Conservation (phyloP, 257 asterid genomes). For the Coffea canephora region DNA sequence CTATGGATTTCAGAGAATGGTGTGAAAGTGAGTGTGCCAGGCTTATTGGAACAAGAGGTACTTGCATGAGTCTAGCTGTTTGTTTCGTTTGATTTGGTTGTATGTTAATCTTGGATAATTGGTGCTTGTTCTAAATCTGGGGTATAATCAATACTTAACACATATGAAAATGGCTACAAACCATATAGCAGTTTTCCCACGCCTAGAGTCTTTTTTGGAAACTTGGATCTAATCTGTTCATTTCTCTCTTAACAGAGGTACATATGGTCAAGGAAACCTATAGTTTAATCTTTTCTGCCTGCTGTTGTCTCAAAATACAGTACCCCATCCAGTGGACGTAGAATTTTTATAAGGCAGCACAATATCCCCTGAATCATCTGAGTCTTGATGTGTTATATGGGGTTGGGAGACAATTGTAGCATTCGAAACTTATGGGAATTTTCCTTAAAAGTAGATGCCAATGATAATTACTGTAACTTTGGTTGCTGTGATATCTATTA, state of each 20-base stretch:
- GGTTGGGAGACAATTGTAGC: neutral
- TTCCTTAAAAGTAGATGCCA: neutral
- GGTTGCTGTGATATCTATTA: neutral
- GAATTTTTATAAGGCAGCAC: neutral
- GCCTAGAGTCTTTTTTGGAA: neutral
- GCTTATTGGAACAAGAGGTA: slow-evolving; percentile 89
- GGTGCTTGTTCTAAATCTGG: neutral
- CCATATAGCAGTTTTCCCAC: neutral
- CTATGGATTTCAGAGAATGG: slow-evolving; percentile 87
- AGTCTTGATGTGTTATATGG: neutral
- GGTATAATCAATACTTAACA: neutral
- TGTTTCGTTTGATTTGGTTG: slow-evolving; percentile 2
- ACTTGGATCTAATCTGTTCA: no score
- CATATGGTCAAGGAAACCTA: neutral
- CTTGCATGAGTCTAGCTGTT: neutral
- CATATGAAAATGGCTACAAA: neutral
- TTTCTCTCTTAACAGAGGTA: neutral
- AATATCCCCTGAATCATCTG: neutral
- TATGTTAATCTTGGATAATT: neutral
- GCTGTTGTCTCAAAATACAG: neutral
- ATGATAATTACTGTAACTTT: neutral
- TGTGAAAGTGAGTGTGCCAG: slow-evolving; percentile 89
- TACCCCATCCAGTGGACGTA: neutral
- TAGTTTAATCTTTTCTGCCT: neutral
- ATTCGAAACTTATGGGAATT: neutral